Evolutionary conservation across 495 filamentous ascomycete species (phyloP), one percentile per base, ranked within the genome.

Genomic region (Thozetella sp.): DNA sequence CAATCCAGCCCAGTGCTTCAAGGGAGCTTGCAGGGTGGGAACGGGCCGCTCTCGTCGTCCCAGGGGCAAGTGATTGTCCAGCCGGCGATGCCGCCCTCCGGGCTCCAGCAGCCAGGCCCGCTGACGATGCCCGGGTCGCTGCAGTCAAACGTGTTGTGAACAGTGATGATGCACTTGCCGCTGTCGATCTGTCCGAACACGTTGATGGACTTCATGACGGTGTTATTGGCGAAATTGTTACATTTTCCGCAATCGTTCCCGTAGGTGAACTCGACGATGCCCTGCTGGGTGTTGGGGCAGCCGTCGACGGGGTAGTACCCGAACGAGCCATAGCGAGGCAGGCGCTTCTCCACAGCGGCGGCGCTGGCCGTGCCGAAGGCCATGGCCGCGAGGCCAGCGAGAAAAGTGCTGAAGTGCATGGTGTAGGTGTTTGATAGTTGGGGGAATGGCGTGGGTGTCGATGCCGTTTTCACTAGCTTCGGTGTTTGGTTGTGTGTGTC

Each of bases 151-250:
- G 43, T 48, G 10, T 48, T 48, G 43, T 48, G 43, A 3, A 48
- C 43, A 9, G 43, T 48, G 43, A 48, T 48, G n/a, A 48, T 20
- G 43, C 43, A 48, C 20, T 48, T 48, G 43, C 43, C 43, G 20
- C 43, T 20, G 43, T 48, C n/a, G 43, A 48, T 48, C 9, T 9
- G 43, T 4, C 43, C 43, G 20, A 48, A 48, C 9, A 48, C 43
- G 43, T 48, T 48, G 43, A 48, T 48, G n/a, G 43, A 48, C n/a
- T 48, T 48, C 43, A 48, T 48, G n/a, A 20, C n/a, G n/a, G 43
- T n/a, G 43, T 48, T 11, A 20, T 20, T 48, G 43, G 9, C 9
- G n/a, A 48, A 48, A 20, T 48, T 48, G 43, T 48, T 48, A n/a
- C 43, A 48, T 3, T 48, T 9, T 10, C 43, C 43, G 43, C 43